A percentile compares a stretch with the other conserved stretches of the same genome.
phyloP scores from a whole-genome alignment of 148 eudicot species.

The Bassia scoparia region DNA sequence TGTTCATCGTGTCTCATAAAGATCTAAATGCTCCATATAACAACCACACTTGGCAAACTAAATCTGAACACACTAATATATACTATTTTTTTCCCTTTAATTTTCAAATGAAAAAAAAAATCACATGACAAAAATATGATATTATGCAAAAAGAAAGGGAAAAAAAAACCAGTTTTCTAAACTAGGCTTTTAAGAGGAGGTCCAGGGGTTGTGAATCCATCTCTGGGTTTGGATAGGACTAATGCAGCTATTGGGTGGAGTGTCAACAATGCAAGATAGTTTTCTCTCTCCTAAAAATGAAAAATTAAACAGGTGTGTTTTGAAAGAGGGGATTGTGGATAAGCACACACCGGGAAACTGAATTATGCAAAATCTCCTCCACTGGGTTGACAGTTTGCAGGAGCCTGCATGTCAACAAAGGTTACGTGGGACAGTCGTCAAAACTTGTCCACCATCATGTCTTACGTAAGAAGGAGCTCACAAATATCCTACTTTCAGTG shows the following conservation, averaged over 20 bases:
- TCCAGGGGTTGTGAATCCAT: background rate
- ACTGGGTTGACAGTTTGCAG: constrained; percentile 33
- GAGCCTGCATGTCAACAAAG: constrained; percentile 14
- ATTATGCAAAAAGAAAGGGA: background rate
- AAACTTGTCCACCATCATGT: constrained; percentile 16
- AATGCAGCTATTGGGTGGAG: constrained; percentile 4
- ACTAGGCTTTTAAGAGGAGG: constrained; percentile 12
- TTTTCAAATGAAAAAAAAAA: background rate
- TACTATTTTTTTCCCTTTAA: background rate
- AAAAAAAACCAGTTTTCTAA: background rate
- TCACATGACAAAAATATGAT: constrained; percentile 16
- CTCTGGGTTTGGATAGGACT: constrained; percentile 21
- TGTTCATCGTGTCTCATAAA: constrained; percentile 39
- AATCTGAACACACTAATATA: too few relatives aligned
- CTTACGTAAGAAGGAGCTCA: constrained; percentile 1
- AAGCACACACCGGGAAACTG: constrained; percentile 30
- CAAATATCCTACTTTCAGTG: background rate
- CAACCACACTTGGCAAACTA: constrained; percentile 31
- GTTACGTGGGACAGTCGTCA: constrained; percentile 17
- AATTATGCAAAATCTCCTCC: background rate
- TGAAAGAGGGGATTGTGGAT: constrained; percentile 18
- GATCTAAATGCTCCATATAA: constrained; percentile 17
- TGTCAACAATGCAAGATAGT: constrained; percentile 17
- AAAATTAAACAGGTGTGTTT: constrained; percentile 17
- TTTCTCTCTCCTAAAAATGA: background rate